Evolutionary conservation across 2,329 filamentous ascomycete species (phyloP).

Genomic region (Seiridium unicorne): DNA sequence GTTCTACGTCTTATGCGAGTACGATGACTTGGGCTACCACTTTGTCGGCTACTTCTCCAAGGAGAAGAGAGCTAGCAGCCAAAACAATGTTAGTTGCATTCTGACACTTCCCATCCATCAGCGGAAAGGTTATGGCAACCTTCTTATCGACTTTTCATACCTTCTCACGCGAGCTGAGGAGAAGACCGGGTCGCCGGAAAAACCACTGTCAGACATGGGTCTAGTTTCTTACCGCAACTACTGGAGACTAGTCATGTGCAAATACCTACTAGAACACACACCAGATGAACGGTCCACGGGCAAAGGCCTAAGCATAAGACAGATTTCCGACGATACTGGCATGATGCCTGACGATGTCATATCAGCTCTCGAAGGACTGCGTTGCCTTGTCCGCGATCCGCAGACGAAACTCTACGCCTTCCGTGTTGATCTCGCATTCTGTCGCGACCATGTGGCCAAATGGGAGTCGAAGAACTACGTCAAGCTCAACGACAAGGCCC

Average conservation of each 20-base stretch:
- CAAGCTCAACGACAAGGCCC: constrained; percentile 72
- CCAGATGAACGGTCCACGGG: constrained; percentile 34
- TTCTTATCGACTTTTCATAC: constrained; percentile 98
- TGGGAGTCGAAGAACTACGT: constrained; percentile 90
- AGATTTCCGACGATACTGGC: constrained; percentile 84
- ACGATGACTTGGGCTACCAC: constrained; percentile 87
- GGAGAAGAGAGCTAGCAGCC: constrained; percentile 89
- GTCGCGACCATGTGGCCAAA: constrained; percentile 81
- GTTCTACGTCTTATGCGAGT: constrained; percentile 96
- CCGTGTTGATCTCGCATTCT: constrained; percentile 81
- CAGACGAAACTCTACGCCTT: constrained; percentile 87
- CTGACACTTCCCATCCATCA: constrained; percentile 94
- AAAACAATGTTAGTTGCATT: constrained; percentile 98
- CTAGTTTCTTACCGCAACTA: constrained; percentile 97
- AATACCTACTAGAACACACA: constrained; percentile 68
- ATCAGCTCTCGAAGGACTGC: constrained; percentile 84
- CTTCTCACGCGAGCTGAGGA: constrained; percentile 88
- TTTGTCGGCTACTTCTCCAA: constrained; percentile 99
- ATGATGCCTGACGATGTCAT: constrained; percentile 97
- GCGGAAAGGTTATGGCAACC: constrained; percentile 93
- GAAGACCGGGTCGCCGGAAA: constrained; percentile 94
- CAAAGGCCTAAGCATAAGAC: constrained; percentile 57
- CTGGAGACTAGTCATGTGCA: constrained; percentile 87
- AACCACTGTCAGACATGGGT: constrained; percentile 96
- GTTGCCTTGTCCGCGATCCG: constrained; percentile 86